These are phyloP conservation scores for Huiozyma naganishii DNA, from an alignment of 805 yeast genomes.

Conservation along the genomic window DNA sequence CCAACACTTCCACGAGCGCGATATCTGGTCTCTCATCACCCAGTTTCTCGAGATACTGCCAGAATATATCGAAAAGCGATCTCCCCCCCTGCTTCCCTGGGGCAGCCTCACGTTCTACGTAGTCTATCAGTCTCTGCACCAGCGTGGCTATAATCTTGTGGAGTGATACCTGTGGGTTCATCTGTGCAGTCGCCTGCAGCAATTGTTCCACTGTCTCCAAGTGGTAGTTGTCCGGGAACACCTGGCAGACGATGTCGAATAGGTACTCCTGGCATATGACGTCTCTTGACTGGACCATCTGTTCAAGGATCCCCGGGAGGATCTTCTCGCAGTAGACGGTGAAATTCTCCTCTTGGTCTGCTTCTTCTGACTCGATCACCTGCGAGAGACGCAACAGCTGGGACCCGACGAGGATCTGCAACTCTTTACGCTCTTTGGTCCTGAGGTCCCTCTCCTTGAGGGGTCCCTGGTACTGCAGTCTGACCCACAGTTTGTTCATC, in stretches of 20 bases:
- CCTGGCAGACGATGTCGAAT: constrained; percentile 84
- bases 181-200: constrained; percentile 50
- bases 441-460: constrained; percentile 69
- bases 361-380: constrained; percentile 54
- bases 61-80: constrained; percentile 48
- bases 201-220: constrained; percentile 58
- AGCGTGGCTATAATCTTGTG: constrained; percentile 57
- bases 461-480: constrained; percentile 93
- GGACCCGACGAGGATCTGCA: constrained; percentile 86
- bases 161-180: constrained; percentile 63
- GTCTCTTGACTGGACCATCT: constrained; percentile 85
- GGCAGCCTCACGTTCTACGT: constrained; percentile 4
- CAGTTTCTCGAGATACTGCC: constrained; percentile 51
- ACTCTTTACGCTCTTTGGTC: constrained; percentile 70
- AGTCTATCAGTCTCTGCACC: constrained; percentile 48
- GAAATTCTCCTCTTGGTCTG: constrained; percentile 10
- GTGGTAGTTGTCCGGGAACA: constrained; percentile 90
- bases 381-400: constrained; percentile 84
- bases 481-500: constrained; percentile 97
- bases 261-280: constrained; percentile 86
- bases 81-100: constrained; percentile 7
- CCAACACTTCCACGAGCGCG: constrained; percentile 54
- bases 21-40: constrained; percentile 51
- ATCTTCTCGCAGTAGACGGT: constrained; percentile 38
- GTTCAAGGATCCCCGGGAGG: constrained; percentile 76